Base-by-base conservation (phyloP, 164 flowering plant species). In the Malania oleifera region DNA sequence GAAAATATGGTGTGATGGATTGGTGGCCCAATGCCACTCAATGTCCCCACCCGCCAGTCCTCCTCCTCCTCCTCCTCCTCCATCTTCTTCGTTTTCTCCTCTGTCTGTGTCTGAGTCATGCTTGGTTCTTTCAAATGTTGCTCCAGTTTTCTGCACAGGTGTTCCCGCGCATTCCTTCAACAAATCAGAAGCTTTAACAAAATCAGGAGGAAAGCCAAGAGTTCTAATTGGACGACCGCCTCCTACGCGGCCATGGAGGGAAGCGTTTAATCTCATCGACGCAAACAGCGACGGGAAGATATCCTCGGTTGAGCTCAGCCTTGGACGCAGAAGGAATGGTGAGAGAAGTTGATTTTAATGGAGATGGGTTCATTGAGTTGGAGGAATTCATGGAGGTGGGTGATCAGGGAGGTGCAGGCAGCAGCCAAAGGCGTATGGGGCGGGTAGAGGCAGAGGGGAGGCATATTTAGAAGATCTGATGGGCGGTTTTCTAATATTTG, bases 361-460 rank as follows among this genome's bases (percentile, higher is more conserved):
- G 95, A 2, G 87, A 87, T 50, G 95, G 95, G 6, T 75, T 75
- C 31, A 73, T 84, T 18, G 89, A 84, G 60, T 61, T 87, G 59
- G 80, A 81, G 1, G 91, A 84, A 59, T 87, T 84, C 74, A 71
- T 82, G 79, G 75, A 51, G 3, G 78, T 31, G 35, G 6, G 35
- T 82, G 23, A 65, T 60, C 24, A 5, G 6, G 23, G 56, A 43
- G 44, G 35, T 4, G 35, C 35, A 31, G 35, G 6, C 9, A 31
- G 35, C n/a, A n/a, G n/a, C n/a, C n/a, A n/a, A n/a, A n/a, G n/a
- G n/a, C n/a, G n/a, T n/a, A n/a, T n/a, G n/a, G n/a, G n/a, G 9
- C 9, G 4, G 41, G 29, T 25, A 60, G 7, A 10, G 53, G 26
- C 10, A 37, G 37, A 26, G 56, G 34, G 14, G 24, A 0, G 44